Evolutionary conservation across 108 stramenopile species (phyloP).

Genomic region (Conticribra weissflogii): DNA sequence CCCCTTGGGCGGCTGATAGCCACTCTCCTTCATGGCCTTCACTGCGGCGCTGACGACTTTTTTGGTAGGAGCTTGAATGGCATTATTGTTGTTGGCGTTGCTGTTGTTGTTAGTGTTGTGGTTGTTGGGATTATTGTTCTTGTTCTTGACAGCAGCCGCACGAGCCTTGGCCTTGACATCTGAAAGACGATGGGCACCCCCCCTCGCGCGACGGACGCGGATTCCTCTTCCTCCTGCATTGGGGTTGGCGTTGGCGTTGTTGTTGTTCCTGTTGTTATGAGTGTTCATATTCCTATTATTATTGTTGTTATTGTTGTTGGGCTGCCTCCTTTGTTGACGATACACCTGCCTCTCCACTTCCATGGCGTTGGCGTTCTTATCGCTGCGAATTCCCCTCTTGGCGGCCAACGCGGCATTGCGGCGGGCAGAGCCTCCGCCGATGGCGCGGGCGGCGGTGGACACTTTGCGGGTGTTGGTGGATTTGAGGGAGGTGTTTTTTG

Average conservation of each 20-base stretch:
- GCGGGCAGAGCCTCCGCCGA: slow-evolving; percentile 71
- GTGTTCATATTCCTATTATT: background rate
- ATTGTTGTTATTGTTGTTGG: slow-evolving; percentile 13
- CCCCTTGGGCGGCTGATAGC: slow-evolving; percentile 71
- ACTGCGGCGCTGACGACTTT: slow-evolving; percentile 74
- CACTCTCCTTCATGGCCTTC: slow-evolving; percentile 69
- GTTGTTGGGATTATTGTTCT: slow-evolving; percentile 6
- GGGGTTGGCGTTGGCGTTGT: background rate
- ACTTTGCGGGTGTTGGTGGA: slow-evolving; percentile 5
- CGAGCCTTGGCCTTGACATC: background rate
- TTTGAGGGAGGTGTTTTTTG: background rate
- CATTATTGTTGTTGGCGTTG: slow-evolving; percentile 13
- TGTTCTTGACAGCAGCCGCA: slow-evolving; percentile 14
- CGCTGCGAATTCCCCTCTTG: slow-evolving; percentile 52
- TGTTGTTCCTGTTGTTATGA: background rate
- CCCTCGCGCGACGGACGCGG: background rate
- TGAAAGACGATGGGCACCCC: background rate
- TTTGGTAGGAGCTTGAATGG: slow-evolving; percentile 35
- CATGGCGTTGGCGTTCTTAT: slow-evolving; percentile 55
- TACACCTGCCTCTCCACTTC: slow-evolving; percentile 73
- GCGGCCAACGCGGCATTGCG: slow-evolving; percentile 61
- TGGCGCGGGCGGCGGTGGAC: slow-evolving; percentile 57
- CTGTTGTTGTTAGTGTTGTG: background rate
- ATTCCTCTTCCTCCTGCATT: slow-evolving; percentile 6
- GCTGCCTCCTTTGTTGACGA: slow-evolving; percentile 29